phyloP scores from a whole-genome alignment of 495 filamentous ascomycete species.

The Tuber aestivum region DNA sequence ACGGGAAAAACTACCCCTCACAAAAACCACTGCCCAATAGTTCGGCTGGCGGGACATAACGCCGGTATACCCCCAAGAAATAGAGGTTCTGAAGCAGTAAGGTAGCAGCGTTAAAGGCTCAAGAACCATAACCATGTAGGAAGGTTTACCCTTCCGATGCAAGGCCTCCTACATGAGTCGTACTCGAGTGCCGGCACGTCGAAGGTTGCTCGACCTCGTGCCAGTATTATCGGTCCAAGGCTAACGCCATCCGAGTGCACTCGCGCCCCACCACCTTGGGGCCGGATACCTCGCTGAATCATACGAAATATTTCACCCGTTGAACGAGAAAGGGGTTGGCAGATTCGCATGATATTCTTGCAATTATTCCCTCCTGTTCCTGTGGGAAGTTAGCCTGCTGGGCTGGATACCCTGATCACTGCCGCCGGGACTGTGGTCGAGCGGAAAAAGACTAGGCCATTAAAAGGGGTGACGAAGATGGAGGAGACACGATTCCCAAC shows the following conservation, averaged over 20 bases:
- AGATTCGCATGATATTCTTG: too few relatives aligned
- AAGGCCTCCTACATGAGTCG: background rate
- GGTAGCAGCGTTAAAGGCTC: background rate
- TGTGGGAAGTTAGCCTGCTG: too few relatives aligned
- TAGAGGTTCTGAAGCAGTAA: background rate
- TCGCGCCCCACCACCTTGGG: background rate
- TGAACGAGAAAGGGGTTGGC: too few relatives aligned
- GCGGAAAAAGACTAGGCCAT: too few relatives aligned
- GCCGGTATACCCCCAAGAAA: background rate
- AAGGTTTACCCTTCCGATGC: background rate
- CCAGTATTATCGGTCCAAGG: background rate
- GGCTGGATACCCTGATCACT: too few relatives aligned
- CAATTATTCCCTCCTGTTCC: too few relatives aligned
- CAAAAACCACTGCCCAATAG: conserved; percentile 11
- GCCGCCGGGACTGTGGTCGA: too few relatives aligned
- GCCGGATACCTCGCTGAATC: background rate
- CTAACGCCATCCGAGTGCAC: background rate
- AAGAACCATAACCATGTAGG: background rate
- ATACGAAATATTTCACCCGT: background rate
- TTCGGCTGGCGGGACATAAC: background rate
- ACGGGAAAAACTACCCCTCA: background rate
- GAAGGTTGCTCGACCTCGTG: background rate
- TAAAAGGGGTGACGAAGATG: too few relatives aligned
- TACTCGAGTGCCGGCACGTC: background rate
- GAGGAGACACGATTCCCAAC: too few relatives aligned